Base-by-base conservation (phyloP, 2,329 filamentous ascomycete species). In the Cordyceps javanica region DNA sequence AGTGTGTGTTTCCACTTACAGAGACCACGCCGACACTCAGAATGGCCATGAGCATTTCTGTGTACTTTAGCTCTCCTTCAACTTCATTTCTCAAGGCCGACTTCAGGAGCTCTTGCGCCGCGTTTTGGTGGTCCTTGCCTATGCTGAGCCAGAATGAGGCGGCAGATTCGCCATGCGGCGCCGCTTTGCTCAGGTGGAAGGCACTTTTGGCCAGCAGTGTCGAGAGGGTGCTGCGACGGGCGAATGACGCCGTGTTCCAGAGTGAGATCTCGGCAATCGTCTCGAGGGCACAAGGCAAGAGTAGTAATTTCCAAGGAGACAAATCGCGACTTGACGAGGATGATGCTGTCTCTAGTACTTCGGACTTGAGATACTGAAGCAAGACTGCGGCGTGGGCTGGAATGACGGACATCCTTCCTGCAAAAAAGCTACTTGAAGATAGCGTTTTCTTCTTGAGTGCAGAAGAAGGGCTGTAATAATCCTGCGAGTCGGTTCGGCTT, bases 221-320 rank as follows among this genome's bases (percentile, higher is more conserved):
- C 36, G 72, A 73, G 16, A 78, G 70, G 9, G 72, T 69, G 1
- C 69, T 70, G 5, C 70, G 65, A 19, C 71, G 67, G 0, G 74
- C 73, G 55, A 73, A 67, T 13, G 70, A 72, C 0, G 73, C 63
- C 1, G 63, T 60, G 14, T 76, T 75, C 42, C 73, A 75, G 1
- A 78, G 63, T 0, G 72, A 71, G 0, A 77, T 58, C 42, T 74
- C 73, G 2, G 75, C 75, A 45, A 77, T 68, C 0, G 72, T 73
- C 32, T 72, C 69, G 2, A 76, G 72, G 0, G 70, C 70, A 44
- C 73, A 71, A 0, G 75, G 74, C 0, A 77, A 62, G 19, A 77
- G 72, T 0, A 77, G 68, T 0, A 75, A 63, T 46, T 76, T 70
- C 75, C 75, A 77, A 0, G 75, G 75, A 0, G 74, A 75, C 55